phyloP scores from a whole-genome alignment of 306 rosid genomes.

The Dalbergia cultrata region DNA sequence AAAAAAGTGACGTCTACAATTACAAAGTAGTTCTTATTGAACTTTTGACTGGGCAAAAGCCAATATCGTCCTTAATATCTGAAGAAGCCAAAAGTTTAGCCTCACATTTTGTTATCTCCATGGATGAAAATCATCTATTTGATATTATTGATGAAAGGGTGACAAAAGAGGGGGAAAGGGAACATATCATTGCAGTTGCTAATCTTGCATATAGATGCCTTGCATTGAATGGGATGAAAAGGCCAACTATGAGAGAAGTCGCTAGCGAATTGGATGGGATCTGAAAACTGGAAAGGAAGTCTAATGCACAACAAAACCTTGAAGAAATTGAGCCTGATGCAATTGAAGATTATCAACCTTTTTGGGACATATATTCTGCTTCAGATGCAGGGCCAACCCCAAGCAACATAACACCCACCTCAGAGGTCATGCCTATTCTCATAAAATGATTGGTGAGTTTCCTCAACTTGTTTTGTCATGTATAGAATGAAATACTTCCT shows the following conservation, averaged over 20 bases:
- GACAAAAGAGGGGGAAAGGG: constrained; percentile 37
- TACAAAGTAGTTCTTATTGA: constrained; percentile 50
- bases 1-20: constrained; percentile 48
- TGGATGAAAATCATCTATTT: constrained; percentile 41
- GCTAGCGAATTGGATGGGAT: constrained; percentile 52
- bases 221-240: constrained; percentile 53
- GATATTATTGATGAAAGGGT: constrained; percentile 56
- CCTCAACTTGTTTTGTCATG: constrained; percentile 4
- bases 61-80: constrained; percentile 1
- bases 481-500: not conserved
- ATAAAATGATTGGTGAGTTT: not conserved
- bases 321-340: constrained; percentile 41
- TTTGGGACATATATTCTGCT: constrained; percentile 14
- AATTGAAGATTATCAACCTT: constrained; percentile 21
- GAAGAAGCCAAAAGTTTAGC: constrained; percentile 46
- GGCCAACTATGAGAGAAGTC: constrained; percentile 65
- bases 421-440: constrained; percentile 3
- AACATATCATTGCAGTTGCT: constrained; percentile 50
- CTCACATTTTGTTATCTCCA: constrained; percentile 39
- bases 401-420: not conserved
- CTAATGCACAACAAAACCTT: not conserved
- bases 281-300: constrained; percentile 14
- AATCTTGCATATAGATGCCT: constrained; percentile 57
- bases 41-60: constrained; percentile 41
- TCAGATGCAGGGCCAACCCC: not conserved